Evolutionary conservation across 192 early-diverging fungal species (phyloP), one percentile per base, ranked within the genome.

Genomic region (Coemansia sp.): DNA sequence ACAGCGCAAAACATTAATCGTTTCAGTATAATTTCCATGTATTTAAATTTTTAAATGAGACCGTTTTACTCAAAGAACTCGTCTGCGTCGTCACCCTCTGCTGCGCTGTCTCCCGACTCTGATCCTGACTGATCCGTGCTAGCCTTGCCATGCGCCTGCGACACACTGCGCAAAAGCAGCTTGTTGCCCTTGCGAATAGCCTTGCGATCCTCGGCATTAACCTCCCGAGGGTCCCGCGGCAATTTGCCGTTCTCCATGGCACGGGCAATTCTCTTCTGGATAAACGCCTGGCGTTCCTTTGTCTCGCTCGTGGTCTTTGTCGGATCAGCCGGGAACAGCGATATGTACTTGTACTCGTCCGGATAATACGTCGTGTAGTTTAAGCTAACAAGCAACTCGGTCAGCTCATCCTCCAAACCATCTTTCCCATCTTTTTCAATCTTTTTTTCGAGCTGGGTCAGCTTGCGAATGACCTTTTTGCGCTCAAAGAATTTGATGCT

Each of bases 311-410:
- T 62, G 3, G 75, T 73, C 35, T 62, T 65, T 6, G 64, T 53
- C 5, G 67, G 66, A 11, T 78, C 66, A 14, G 59, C 66, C 26
- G 75, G 75, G 59, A 57, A 78, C 50, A 78, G 23, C 50, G 75
- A 78, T 8, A 78, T 78, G 22, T 78, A 78, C 64, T 78, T 78
- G 58, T 65, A 35, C 59, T 73, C 62, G 48, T 78, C 61, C 13
- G 75, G 75, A 24, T 78, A 78, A 39, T 78, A 78, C 11, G 67
- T 73, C 0, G 75, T 78, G 49, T 78, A 78, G 48, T 78, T 78
- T n/a, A 78, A 22, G 22, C 62, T 58, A 0, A 78, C 43, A 23
- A 78, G 37, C 41, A 73, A 47, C 13, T 66, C 62, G 8, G 41
- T 45, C 41, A 45, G 41, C 41, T 45, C 41, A 5, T 45, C 41